Conservation (phyloP, 768 basidiomycete species). For the Russula sp. region DNA sequence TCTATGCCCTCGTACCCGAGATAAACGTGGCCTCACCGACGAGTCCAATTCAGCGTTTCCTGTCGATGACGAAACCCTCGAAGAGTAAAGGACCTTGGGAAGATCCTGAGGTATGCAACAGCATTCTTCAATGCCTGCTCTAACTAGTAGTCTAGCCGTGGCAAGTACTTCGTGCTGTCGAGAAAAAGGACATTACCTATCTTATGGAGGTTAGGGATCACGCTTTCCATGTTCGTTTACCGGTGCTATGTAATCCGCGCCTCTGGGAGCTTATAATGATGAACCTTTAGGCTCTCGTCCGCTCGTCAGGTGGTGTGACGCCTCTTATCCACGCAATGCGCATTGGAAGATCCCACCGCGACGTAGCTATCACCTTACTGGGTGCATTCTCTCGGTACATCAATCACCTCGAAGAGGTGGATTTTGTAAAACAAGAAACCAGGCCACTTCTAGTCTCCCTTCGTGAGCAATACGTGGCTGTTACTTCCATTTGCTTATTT, state of each 20-base stretch:
- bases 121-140: background rate
- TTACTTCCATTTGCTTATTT: slow-evolving; percentile 1
- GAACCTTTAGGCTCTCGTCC: slow-evolving; percentile 61
- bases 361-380: slow-evolving; percentile 81
- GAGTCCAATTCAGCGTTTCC: slow-evolving; percentile 28
- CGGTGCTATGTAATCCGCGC: background rate
- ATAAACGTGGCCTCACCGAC: slow-evolving; percentile 13
- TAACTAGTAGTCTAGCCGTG: slow-evolving; percentile 42
- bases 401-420: slow-evolving; percentile 81
- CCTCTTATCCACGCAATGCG: slow-evolving; percentile 91
- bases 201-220: slow-evolving; percentile 81
- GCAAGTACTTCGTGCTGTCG: slow-evolving; percentile 80
- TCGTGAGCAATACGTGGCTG: slow-evolving; percentile 45
- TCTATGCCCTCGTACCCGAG: no score
- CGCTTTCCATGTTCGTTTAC: slow-evolving; percentile 65
- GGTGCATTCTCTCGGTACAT: slow-evolving; percentile 92
- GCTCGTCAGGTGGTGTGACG: slow-evolving; percentile 79
- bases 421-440: slow-evolving; percentile 65
- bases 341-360: slow-evolving; percentile 68
- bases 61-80: slow-evolving; percentile 27
- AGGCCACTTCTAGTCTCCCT: slow-evolving; percentile 73
- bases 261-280: slow-evolving; percentile 7
- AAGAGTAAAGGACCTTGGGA: slow-evolving; percentile 28
- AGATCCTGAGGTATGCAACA: slow-evolving; percentile 26
- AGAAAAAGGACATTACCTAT: slow-evolving; percentile 75